Percentiles rank a stretch among this genome's conserved stretches.
phyloP scores from a whole-genome alignment of 192 early-diverging fungal species.

The Coemansia sp. region DNA sequence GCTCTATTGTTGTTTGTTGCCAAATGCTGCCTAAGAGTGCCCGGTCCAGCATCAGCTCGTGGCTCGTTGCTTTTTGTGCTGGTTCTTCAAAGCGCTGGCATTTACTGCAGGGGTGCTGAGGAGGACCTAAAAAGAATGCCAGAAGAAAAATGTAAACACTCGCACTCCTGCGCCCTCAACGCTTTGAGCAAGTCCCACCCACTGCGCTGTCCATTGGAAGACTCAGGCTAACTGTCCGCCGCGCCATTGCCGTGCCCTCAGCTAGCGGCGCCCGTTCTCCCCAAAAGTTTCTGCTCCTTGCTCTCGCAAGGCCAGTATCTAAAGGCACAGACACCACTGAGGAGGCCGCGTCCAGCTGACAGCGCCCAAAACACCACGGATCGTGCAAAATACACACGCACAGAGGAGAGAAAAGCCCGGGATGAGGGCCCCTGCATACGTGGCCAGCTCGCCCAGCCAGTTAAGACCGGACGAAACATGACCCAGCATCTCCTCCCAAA shows the following conservation, averaged over 20 bases:
- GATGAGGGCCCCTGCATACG: conserved; percentile 5
- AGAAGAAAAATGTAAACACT: conserved; percentile 37
- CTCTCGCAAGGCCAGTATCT: conserved; percentile 11
- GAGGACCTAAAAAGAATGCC: conserved; percentile 39
- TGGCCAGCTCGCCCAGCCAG: conserved; percentile 5
- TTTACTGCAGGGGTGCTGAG: background rate
- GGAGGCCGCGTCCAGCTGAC: conserved; percentile 5
- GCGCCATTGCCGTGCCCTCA: conserved; percentile 7
- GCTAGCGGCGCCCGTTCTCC: background rate
- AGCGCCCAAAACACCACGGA: background rate
- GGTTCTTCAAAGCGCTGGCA: background rate
- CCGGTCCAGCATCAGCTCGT: conserved; percentile 16
- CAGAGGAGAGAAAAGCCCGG: background rate
- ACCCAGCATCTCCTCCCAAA: background rate
- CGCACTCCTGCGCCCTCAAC: background rate
- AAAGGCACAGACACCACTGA: background rate
- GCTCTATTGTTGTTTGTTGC: conserved; percentile 4
- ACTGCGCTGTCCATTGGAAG: background rate
- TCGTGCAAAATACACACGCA: background rate
- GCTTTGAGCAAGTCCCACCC: background rate
- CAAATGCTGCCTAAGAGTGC: background rate
- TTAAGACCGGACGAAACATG: background rate
- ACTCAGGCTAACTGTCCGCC: background rate
- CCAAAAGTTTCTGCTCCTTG: conserved; percentile 13
- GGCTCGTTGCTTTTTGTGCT: conserved; percentile 34